These are phyloP conservation scores for Royoungia palumana DNA, from an alignment of 768 basidiomycete genomes.

Conservation along the genomic window DNA sequence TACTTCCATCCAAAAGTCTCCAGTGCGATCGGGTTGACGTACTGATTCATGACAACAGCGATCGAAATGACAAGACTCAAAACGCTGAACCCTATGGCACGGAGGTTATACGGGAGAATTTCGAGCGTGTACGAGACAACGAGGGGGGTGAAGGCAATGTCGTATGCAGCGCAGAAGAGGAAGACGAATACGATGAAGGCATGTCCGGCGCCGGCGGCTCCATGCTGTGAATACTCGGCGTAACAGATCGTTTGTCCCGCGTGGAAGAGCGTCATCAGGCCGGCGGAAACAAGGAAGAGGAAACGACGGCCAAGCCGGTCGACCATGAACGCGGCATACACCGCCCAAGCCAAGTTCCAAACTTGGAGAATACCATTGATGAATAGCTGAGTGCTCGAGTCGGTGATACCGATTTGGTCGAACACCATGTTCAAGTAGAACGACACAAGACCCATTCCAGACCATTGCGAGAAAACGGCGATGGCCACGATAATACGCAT, in stretches of 20 bases:
- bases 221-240: conserved; percentile 48
- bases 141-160: conserved; percentile 82
- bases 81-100: conserved; percentile 82
- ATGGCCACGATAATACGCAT: conserved; percentile 73
- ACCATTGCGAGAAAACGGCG: conserved; percentile 86
- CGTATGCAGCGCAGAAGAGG: conserved; percentile 76
- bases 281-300: conserved; percentile 60
- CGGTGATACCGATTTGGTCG: conserved; percentile 60
- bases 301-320: conserved; percentile 68
- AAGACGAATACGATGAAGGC: conserved; percentile 83
- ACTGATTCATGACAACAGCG: conserved; percentile 86
- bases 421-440: conserved; percentile 80
- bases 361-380: conserved; percentile 86
- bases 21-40: conserved; percentile 80
- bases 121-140: conserved; percentile 87
- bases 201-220: conserved; percentile 48
- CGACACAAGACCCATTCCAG: conserved; percentile 79
- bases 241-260: conserved; percentile 66
- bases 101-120: conserved; percentile 78
- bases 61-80: conserved; percentile 78
- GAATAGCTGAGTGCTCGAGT: conserved; percentile 62
- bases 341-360: conserved; percentile 70
- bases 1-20: conserved; percentile 68
- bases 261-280: conserved; percentile 66
- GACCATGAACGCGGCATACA: conserved; percentile 54